Percentiles rank a stretch among this genome's conserved stretches.
Evolutionary conservation across 352 stramenopile species (phyloP).

Genomic region (Peronospora destructor): DNA sequence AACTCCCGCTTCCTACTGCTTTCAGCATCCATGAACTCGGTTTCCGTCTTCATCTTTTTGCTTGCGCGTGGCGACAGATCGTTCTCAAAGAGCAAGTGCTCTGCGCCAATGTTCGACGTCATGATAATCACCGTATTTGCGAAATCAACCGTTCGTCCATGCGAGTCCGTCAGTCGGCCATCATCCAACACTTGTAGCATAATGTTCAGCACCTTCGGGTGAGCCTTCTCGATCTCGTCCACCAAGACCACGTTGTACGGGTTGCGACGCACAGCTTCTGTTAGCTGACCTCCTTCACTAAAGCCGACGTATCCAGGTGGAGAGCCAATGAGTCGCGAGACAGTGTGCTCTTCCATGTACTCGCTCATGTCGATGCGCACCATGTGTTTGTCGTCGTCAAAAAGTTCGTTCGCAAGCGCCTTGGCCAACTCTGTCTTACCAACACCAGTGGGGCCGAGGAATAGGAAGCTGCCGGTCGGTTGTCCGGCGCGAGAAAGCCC

Average conservation of each 20-base stretch:
- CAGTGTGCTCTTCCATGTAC: constrained; percentile 96
- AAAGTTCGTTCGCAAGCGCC: constrained; percentile 90
- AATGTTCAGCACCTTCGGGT: constrained; percentile 93
- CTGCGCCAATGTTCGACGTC: constrained; percentile 94
- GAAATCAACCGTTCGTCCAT: constrained; percentile 95
- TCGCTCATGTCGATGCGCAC: constrained; percentile 97
- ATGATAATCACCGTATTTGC: constrained; percentile 96
- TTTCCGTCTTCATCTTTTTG: constrained; percentile 60
- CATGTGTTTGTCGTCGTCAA: constrained; percentile 93
- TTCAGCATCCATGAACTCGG: constrained; percentile 19
- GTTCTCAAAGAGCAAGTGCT: constrained; percentile 80
- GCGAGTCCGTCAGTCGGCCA: constrained; percentile 94
- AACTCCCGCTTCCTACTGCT: constrained; percentile 32
- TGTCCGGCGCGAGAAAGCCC: constrained; percentile 82
- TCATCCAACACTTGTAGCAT: constrained; percentile 97
- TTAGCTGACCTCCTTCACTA: constrained; percentile 93
- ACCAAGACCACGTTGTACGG: constrained; percentile 96
- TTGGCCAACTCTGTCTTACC: constrained; percentile 95
- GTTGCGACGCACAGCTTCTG: constrained; percentile 91
- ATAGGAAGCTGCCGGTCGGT: constrained; percentile 93
- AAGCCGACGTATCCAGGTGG: constrained; percentile 93
- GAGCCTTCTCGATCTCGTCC: constrained; percentile 98
- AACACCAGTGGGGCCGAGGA: constrained; percentile 93
- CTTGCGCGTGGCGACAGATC: constrained; percentile 40
- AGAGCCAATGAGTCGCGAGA: constrained; percentile 89